Percentiles rank a stretch among this genome's conserved stretches.
These are phyloP conservation scores for Ophiorrhiza pumila DNA, from an alignment of 257 asterid genomes.

Conservation along the genomic window DNA sequence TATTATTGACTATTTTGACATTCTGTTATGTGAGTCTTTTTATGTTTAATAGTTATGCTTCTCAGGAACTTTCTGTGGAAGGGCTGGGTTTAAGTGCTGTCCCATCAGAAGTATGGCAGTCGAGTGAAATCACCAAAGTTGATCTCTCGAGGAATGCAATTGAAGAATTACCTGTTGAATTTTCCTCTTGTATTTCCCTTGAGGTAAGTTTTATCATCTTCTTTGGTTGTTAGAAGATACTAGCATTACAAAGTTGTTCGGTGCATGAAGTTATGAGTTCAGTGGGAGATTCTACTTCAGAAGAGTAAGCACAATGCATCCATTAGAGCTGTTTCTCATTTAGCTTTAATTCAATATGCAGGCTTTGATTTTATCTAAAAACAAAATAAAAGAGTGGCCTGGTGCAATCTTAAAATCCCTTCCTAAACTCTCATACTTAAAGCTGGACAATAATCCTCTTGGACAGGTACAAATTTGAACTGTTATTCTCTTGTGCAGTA, in stretches of 20 bases:
- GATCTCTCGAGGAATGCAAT: slow-evolving; percentile 76
- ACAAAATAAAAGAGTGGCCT: slow-evolving; percentile 93
- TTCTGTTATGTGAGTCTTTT: background rate
- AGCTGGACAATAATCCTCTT: slow-evolving; percentile 82
- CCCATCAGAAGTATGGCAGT: slow-evolving; percentile 81
- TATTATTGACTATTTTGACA: background rate
- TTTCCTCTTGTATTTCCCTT: slow-evolving; percentile 66
- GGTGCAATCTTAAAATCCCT: slow-evolving; percentile 58
- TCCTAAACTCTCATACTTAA: slow-evolving; percentile 76
- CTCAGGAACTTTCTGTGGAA: slow-evolving; percentile 80
- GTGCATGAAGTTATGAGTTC: background rate
- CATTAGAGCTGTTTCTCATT: background rate
- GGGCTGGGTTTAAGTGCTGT: slow-evolving; percentile 58
- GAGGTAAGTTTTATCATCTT: slow-evolving; percentile 48
- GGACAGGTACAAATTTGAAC: slow-evolving; percentile 46
- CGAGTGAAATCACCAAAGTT: slow-evolving; percentile 61
- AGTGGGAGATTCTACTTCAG: background rate
- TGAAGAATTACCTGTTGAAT: slow-evolving; percentile 77
- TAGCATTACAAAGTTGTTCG: background rate
- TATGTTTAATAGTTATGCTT: slow-evolving; percentile 20
- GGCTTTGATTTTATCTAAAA: slow-evolving; percentile 78
- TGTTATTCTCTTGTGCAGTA: background rate
- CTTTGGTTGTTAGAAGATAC: background rate
- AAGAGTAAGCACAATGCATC: background rate
- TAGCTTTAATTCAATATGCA: slow-evolving; percentile 25